These are phyloP conservation scores for Monascus ruber DNA, from an alignment of 2,329 filamentous ascomycete species.

Conservation along the genomic window DNA sequence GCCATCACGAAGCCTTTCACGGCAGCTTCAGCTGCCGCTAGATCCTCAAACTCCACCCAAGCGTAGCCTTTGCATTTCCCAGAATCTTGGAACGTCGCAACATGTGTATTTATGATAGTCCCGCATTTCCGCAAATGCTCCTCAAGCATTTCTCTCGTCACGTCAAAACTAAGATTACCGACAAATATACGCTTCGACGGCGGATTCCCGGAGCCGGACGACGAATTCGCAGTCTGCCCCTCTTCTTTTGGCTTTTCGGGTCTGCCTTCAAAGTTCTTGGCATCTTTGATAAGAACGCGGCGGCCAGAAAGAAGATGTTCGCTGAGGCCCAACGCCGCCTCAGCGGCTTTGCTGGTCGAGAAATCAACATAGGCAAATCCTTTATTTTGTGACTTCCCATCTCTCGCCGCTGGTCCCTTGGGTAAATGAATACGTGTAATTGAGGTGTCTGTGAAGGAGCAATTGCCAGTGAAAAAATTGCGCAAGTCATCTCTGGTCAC, in stretches of 20 bases:
- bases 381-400: conserved; percentile 57
- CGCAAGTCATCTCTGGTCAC: conserved; percentile 63
- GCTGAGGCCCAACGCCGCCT: conserved; percentile 73
- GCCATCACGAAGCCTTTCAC: conserved; percentile 73
- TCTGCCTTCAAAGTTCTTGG: conserved; percentile 81
- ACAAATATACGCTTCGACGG: conserved; percentile 78
- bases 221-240: conserved; percentile 15
- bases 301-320: conserved; percentile 69
- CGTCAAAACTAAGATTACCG: conserved; percentile 75
- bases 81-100: conserved; percentile 91
- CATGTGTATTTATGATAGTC: conserved; percentile 66
- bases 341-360: conserved; percentile 52
- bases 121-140: conserved; percentile 80
- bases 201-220: conserved; percentile 41
- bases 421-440: conserved; percentile 84
- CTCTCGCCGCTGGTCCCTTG: conserved; percentile 39
- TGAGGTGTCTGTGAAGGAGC: conserved; percentile 51
- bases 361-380: conserved; percentile 98
- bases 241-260: conserved; percentile 52
- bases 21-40: conserved; percentile 62
- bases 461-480: conserved; percentile 66
- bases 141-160: conserved; percentile 67
- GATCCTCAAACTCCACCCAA: conserved; percentile 81
- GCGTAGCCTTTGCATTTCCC: conserved; percentile 97
- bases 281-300: conserved; percentile 83